Conservation (phyloP, 345 rosid species). For the Mangifera indica region DNA sequence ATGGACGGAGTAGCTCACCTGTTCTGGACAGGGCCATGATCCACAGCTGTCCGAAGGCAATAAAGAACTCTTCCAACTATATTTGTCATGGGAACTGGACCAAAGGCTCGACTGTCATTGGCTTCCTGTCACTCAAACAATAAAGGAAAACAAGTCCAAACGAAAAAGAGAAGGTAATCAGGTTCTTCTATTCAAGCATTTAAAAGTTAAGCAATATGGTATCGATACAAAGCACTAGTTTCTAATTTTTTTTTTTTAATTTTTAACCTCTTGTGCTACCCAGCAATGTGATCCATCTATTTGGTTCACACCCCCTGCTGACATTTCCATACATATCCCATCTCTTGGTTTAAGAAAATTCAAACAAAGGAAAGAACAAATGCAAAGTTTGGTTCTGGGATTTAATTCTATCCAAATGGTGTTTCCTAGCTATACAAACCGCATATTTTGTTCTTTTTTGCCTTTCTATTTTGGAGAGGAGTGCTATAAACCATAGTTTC, state of each 20-base stretch:
- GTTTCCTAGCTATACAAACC: too few species aligned
- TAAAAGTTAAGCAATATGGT: not conserved
- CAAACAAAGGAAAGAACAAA: too few species aligned
- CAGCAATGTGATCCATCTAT: too few species aligned
- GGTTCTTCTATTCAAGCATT: slow-evolving; percentile 2
- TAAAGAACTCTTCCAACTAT: slow-evolving; percentile 86
- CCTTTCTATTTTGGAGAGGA: not conserved
- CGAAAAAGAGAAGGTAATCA: slow-evolving; percentile 1
- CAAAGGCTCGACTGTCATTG: slow-evolving; percentile 80
- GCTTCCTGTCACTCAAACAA: slow-evolving; percentile 62
- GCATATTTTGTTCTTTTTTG: not conserved
- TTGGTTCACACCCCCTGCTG: too few species aligned
- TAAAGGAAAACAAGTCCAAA: slow-evolving; percentile 1
- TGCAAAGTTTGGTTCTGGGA: not conserved
- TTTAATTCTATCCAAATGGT: not conserved
- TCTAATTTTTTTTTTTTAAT: too few species aligned
- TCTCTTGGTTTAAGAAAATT: too few species aligned
- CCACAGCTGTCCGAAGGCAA: slow-evolving; percentile 75
- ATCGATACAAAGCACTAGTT: too few species aligned
- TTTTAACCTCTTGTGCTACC: too few species aligned
- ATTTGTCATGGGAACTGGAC: slow-evolving; percentile 72
- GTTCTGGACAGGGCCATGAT: slow-evolving; percentile 90
- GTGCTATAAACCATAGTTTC: not conserved
- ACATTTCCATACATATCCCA: too few species aligned
- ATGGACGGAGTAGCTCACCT: slow-evolving; percentile 43